Evolutionary conservation across 345 rosid genomes (phyloP), one percentile per base, ranked within the genome.

Genomic region (Streptanthus diversifolius): DNA sequence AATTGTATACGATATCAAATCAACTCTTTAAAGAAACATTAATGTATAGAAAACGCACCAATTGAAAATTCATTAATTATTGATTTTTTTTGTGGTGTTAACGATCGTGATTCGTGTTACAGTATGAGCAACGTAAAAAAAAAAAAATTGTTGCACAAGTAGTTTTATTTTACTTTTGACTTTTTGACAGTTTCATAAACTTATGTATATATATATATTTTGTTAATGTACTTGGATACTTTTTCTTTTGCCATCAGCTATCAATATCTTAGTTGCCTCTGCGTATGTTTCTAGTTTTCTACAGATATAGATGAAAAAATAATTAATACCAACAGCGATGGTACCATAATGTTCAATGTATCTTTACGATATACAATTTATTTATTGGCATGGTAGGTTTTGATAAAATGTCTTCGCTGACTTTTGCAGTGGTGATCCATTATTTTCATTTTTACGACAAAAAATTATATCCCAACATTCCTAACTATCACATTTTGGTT

Each of bases 321-420:
- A 45, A 45, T 66, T 25, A 65, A 56, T 74, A 47, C 35, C 27
- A 60, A 49, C 21, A 59, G 44, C 62, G 73, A 74, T 37, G 53
- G 44, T 66, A 47, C 52, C 25, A 45, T 10, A 56, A 29, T 48
- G 66, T 74, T 48, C 72, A 57, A 47, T 74, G 60, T 37, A 66
- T 66, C 66, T 45, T 56, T 57, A 74, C 24, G 17, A 66, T 25
- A 13, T 25, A 33, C 41, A 11, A n/a, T 35, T 35, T 36, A 35
- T 64, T 17, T 32, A 56, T 44, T 44, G 48, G 12, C 17, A 56
- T 66, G 72, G 52, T 57, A 66, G 67, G 77, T 73, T 47, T 73
- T 47, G 78, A 48, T 73, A 66, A 58, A 74, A 66, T 13, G 54
- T 58, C 53, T 45, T 21, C 45, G 37, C 29, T 74, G 78, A 66